A percentile compares a stretch with the other conserved stretches of the same genome.
phyloP scores from a whole-genome alignment of 2,329 filamentous ascomycete species.

The Arthrobotrys musiformis region DNA sequence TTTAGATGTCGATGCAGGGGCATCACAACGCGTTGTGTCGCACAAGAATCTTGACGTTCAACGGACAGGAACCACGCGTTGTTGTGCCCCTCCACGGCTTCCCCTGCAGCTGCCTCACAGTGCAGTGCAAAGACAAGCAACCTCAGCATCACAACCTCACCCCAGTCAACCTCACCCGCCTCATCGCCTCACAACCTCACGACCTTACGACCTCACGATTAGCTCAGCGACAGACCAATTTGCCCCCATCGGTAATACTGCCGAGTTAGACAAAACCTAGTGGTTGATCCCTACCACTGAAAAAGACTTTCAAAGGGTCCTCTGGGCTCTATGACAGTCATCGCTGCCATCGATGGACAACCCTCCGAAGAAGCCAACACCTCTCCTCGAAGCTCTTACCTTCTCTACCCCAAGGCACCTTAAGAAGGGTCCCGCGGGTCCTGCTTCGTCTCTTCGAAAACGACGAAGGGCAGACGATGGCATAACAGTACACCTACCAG shows the following conservation, averaged over 20 bases:
- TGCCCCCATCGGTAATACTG: background rate
- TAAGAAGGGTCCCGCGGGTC: background rate
- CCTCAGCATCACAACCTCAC: slow-evolving; percentile 1
- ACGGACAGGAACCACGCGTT: slow-evolving; percentile 44
- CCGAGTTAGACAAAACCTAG: too few species aligned
- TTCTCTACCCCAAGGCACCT: background rate
- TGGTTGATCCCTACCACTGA: background rate
- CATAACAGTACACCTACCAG: background rate
- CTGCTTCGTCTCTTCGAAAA: background rate
- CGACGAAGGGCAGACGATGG: background rate
- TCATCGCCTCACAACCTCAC: background rate
- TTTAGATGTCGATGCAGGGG: background rate
- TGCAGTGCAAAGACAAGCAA: too few species aligned
- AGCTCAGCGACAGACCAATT: background rate
- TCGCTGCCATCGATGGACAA: background rate
- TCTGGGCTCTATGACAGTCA: too few species aligned
- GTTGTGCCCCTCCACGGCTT: slow-evolving; percentile 29
- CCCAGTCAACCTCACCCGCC: too few species aligned
- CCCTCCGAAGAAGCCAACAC: background rate
- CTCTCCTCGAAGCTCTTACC: background rate
- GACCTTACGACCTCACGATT: too few species aligned
- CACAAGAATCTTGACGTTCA: slow-evolving; percentile 18
- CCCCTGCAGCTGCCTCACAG: background rate
- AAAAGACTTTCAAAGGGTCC: background rate
- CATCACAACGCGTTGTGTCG: slow-evolving; percentile 15